Conservation (phyloP, 768 basidiomycete species). For the Pleurotus cornucopiae region DNA sequence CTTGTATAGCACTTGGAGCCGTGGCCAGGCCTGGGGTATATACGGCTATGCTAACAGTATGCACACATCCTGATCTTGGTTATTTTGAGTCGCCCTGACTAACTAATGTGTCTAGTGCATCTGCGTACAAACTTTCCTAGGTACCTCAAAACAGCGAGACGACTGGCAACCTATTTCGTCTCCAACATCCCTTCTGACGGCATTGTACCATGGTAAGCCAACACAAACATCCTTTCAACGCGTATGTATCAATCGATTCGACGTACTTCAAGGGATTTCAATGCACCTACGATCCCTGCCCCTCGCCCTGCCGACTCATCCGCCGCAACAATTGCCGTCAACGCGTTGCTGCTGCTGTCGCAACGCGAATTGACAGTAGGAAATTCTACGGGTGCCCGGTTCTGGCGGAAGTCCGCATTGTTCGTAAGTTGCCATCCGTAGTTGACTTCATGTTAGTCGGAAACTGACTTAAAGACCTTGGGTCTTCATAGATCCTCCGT, state of each 20-base stretch:
- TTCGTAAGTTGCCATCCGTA: slow-evolving; percentile 25
- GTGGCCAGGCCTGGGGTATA: slow-evolving; percentile 70
- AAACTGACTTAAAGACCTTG: background rate
- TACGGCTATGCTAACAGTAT: slow-evolving; percentile 68
- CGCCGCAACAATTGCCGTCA: slow-evolving; percentile 60
- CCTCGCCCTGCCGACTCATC: slow-evolving; percentile 68
- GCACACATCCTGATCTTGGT: slow-evolving; percentile 16
- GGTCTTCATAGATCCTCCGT: slow-evolving; percentile 32
- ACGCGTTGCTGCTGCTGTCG: slow-evolving; percentile 56
- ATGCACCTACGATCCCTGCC: slow-evolving; percentile 52
- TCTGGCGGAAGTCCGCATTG: slow-evolving; percentile 49
- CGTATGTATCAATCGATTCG: background rate
- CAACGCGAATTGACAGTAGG: slow-evolving; percentile 32
- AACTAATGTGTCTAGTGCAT: slow-evolving; percentile 42
- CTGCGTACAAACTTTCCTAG: slow-evolving; percentile 40
- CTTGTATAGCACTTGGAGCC: slow-evolving; percentile 59
- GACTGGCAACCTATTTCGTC: slow-evolving; percentile 58
- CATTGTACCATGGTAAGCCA: slow-evolving; percentile 61
- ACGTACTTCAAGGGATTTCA: slow-evolving; percentile 50
- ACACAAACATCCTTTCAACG: background rate
- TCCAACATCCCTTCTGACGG: slow-evolving; percentile 52
- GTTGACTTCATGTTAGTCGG: background rate
- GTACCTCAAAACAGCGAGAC: slow-evolving; percentile 57
- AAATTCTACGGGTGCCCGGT: slow-evolving; percentile 16
- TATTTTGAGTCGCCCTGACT: background rate